phyloP scores from a whole-genome alignment of 164 flowering plant species.

The Macadamia integrifolia region DNA sequence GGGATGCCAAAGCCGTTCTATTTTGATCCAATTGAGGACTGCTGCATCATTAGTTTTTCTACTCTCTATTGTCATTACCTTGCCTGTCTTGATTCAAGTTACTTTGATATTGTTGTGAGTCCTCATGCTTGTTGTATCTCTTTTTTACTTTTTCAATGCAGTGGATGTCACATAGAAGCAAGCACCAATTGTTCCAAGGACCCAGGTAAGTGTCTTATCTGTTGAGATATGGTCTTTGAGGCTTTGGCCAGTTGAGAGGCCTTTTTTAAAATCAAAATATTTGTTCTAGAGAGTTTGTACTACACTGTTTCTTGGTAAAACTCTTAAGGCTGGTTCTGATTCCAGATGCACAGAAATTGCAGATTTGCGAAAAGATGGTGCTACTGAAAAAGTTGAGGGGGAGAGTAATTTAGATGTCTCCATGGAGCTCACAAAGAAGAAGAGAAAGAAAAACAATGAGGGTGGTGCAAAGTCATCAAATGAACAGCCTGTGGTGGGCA shows the following conservation, averaged over 20 bases:
- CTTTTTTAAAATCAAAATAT: no score
- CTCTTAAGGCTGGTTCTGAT: slow-evolving; percentile 10
- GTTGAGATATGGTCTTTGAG: not conserved
- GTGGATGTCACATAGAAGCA: slow-evolving; percentile 7
- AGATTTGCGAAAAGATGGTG: slow-evolving; percentile 13
- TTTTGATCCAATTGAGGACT: no score
- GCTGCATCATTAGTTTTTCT: no score
- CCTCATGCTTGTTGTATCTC: no score
- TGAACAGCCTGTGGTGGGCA: not conserved
- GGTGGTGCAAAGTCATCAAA: not conserved
- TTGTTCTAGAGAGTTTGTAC: not conserved
- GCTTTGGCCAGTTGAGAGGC: no score
- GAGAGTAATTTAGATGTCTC: not conserved
- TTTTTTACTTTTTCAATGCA: slow-evolving; percentile 5
- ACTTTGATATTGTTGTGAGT: not conserved
- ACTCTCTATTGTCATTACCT: not conserved
- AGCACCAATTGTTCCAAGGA: slow-evolving; percentile 5
- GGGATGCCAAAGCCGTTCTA: no score
- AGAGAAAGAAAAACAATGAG: slow-evolving; percentile 7
- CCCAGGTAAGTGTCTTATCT: slow-evolving; percentile 12
- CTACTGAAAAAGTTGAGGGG: not conserved
- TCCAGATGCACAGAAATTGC: slow-evolving; percentile 11
- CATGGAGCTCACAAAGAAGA: slow-evolving; percentile 10
- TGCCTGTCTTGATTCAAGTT: no score
- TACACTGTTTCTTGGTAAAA: not conserved